phyloP scores from a whole-genome alignment of 805 yeast species.

The Spathaspora gorwiae region DNA sequence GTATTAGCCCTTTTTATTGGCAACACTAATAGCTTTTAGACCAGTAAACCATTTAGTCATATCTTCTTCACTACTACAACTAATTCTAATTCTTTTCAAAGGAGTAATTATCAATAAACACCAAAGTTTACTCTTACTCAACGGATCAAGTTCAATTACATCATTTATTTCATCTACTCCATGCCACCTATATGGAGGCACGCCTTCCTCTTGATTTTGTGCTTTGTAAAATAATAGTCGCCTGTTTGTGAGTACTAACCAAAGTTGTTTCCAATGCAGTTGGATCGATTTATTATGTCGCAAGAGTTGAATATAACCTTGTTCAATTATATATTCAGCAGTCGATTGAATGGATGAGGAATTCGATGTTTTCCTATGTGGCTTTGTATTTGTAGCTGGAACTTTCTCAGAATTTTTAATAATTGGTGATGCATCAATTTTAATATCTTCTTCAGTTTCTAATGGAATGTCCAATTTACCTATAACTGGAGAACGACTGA shows the following conservation, averaged over 20 bases:
- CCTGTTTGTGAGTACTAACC: slow-evolving; percentile 39
- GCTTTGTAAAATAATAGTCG: slow-evolving; percentile 38
- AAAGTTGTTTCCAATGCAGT: slow-evolving; percentile 44
- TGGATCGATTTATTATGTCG: slow-evolving; percentile 35
- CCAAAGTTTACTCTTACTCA: slow-evolving; percentile 38
- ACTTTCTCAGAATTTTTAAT: not conserved
- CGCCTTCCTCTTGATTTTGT: not conserved
- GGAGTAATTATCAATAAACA: slow-evolving; percentile 48
- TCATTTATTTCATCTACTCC: slow-evolving; percentile 33
- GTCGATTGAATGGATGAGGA: too few relatives aligned
- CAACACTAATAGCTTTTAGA: slow-evolving; percentile 22
- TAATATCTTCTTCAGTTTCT: not conserved
- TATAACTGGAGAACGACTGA: too few relatives aligned
- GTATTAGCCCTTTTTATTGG: not conserved
- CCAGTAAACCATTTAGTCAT: slow-evolving; percentile 47
- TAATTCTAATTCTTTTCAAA: slow-evolving; percentile 39
- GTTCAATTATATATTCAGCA: slow-evolving; percentile 24
- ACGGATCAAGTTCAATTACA: slow-evolving; percentile 47
- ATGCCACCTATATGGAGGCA: slow-evolving; percentile 18
- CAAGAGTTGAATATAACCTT: slow-evolving; percentile 26
- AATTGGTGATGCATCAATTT: not conserved
- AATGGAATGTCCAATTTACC: not conserved
- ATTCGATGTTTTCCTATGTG: not conserved
- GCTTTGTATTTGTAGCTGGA: not conserved
- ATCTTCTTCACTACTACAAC: slow-evolving; percentile 43